These are phyloP conservation scores for Macadamia integrifolia DNA, from an alignment of 164 flowering plant species.

Conservation along the genomic window DNA sequence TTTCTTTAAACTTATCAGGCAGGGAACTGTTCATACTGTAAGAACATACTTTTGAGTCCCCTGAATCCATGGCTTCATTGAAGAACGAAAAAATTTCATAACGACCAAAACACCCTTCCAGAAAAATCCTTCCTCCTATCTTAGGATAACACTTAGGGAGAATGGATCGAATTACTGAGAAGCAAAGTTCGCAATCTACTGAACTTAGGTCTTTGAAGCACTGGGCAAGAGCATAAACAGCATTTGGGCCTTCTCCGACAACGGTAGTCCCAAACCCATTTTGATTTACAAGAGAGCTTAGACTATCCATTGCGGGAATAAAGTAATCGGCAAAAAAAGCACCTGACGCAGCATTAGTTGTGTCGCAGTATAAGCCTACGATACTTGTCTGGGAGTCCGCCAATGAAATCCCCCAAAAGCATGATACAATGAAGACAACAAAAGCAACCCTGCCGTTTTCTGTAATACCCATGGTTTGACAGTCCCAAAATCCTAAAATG, in stretches of 20 bases:
- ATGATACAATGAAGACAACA: slow-evolving; percentile 4
- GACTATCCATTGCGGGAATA: too few species aligned
- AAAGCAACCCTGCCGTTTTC: not conserved
- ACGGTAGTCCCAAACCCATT: slow-evolving; percentile 12
- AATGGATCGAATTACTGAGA: slow-evolving; percentile 10
- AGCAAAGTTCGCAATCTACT: slow-evolving; percentile 18
- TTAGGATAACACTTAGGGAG: slow-evolving; percentile 16
- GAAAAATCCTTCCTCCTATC: slow-evolving; percentile 11
- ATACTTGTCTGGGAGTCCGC: slow-evolving; percentile 7
- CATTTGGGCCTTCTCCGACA: slow-evolving; percentile 9
- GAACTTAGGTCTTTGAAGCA: slow-evolving; percentile 11
- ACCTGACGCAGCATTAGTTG: slow-evolving; percentile 9
- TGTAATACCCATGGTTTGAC: slow-evolving; percentile 4
- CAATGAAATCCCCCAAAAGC: not conserved
- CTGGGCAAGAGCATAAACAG: slow-evolving; percentile 16
- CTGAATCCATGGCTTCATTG: not conserved
- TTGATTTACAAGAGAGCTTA: slow-evolving; percentile 3
- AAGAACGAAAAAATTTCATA: slow-evolving; percentile 14
- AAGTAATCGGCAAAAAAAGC: not conserved
- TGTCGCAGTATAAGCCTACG: slow-evolving; percentile 4
- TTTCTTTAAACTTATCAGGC: not conserved
- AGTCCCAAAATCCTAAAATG: not conserved
- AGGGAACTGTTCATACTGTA: not conserved
- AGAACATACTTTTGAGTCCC: slow-evolving; percentile 5
- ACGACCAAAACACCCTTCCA: slow-evolving; percentile 16